Conservation (phyloP, 345 rosid species). For the Corymbia maculata region DNA sequence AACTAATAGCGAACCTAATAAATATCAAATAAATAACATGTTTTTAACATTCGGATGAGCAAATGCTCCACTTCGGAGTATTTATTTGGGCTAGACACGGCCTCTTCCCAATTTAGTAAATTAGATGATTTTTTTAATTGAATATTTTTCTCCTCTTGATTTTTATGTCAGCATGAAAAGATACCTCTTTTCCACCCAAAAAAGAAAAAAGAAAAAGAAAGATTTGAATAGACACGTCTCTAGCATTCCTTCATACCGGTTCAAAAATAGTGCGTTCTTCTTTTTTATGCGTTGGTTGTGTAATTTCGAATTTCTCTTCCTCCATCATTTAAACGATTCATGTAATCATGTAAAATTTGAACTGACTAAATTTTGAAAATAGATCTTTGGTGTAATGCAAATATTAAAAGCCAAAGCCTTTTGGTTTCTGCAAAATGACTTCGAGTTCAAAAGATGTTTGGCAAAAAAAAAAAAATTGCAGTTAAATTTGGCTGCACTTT, state of each 20-base stretch:
- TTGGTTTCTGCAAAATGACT: too few species aligned
- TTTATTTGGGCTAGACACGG: neutral
- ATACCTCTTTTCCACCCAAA: too few species aligned
- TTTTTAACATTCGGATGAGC: neutral
- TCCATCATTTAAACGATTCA: neutral
- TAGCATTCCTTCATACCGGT: neutral
- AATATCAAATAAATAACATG: neutral
- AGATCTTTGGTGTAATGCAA: too few species aligned
- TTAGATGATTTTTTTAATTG: neutral
- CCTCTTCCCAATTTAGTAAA: neutral
- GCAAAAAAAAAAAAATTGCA: too few species aligned
- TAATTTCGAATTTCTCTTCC: neutral
- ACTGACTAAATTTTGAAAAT: neutral
- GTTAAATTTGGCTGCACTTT: too few species aligned
- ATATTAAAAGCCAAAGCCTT: too few species aligned
- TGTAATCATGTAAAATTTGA: neutral
- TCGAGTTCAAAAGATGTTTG: too few species aligned
- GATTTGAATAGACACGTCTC: neutral
- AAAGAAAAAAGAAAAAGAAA: too few species aligned
- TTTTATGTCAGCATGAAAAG: neutral
- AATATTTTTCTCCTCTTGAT: neutral
- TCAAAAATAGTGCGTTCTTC: neutral
- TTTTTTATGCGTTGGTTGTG: neutral
- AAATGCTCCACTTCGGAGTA: neutral
- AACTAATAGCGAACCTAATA: neutral